Conservation (phyloP, 192 early-diverging fungal species). For the Coemansia sp. region DNA sequence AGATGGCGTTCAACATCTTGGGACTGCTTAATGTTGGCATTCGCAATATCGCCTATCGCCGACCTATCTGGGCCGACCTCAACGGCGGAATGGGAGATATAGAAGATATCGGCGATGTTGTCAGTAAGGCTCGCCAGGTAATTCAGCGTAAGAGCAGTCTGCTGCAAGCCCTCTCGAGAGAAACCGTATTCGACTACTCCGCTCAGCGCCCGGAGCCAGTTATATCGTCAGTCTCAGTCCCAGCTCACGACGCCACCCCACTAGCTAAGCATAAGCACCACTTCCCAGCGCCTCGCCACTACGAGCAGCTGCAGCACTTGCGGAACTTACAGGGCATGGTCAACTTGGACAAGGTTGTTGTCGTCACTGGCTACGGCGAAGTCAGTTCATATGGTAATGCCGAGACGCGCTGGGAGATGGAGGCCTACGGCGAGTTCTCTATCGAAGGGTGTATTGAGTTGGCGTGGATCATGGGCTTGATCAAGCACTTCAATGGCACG, state of each 20-base stretch:
- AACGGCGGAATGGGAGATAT: conserved; percentile 78
- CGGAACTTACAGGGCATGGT: conserved; percentile 71
- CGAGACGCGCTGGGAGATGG: conserved; percentile 96
- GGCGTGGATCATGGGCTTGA: conserved; percentile 96
- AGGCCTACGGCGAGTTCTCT: conserved; percentile 66
- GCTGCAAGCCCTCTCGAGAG: not conserved
- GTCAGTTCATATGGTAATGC: conserved; percentile 90
- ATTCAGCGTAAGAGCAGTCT: not conserved
- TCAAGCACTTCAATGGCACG: conserved; percentile 76
- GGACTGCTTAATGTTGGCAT: conserved; percentile 82
- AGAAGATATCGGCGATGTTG: conserved; percentile 33
- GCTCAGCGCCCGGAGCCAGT: not conserved
- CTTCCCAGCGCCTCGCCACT: conserved; percentile 73
- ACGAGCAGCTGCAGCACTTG: conserved; percentile 67
- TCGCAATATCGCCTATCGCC: conserved; percentile 67
- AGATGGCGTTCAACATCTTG: conserved; percentile 94
- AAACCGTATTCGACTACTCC: not conserved
- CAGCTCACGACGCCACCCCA: conserved; percentile 44
- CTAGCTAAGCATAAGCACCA: conserved; percentile 87
- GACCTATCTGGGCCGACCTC: conserved; percentile 88
- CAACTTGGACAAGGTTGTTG: conserved; percentile 87
- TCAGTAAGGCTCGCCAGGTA: not conserved
- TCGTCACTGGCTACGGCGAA: conserved; percentile 90
- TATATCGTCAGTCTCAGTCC: not conserved
- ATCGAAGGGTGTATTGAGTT: conserved; percentile 81